These are phyloP conservation scores for Streptanthus diversifolius DNA, from an alignment of 345 rosid species.

Conservation along the genomic window DNA sequence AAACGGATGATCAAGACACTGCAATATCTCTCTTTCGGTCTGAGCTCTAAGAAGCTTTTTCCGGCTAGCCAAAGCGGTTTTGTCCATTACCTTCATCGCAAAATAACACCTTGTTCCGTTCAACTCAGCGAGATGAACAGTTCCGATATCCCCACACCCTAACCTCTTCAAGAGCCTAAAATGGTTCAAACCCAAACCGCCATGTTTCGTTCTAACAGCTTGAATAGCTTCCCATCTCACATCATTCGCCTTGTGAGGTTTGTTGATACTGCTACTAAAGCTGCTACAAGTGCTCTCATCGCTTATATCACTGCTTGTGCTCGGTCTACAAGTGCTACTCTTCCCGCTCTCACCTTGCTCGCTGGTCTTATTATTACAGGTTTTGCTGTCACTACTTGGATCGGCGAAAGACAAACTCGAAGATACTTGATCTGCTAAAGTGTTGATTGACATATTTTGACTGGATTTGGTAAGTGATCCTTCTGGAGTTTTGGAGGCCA, in stretches of 20 bases:
- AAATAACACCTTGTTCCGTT: conserved; percentile 65
- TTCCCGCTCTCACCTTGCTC: conserved; percentile 65
- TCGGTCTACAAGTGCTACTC: conserved; percentile 61
- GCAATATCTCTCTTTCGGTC: conserved; percentile 78
- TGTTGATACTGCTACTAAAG: conserved; percentile 67
- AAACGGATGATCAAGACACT: conserved; percentile 76
- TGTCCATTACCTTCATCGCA: conserved; percentile 80
- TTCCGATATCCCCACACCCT: conserved; percentile 81
- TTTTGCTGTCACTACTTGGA: conserved; percentile 41
- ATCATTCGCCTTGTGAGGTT: conserved; percentile 81
- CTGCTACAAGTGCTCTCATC: conserved; percentile 82
- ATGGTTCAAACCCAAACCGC: conserved; percentile 64
- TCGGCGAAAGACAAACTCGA: conserved; percentile 50
- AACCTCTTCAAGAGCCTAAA: conserved; percentile 71
- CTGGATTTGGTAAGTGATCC: conserved; percentile 38
- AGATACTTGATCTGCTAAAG: conserved; percentile 50
- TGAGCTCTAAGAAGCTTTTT: conserved; percentile 81
- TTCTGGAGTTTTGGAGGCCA: conserved; percentile 56
- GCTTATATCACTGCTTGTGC: conserved; percentile 75
- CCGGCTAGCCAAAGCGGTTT: conserved; percentile 66
- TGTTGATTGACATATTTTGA: conserved; percentile 33
- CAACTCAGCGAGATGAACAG: conserved; percentile 75
- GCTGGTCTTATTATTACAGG: conserved; percentile 32
- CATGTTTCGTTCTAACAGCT: conserved; percentile 65
- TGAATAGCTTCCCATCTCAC: conserved; percentile 76